Conservation (phyloP, 2,329 filamentous ascomycete genomes). For the Drechslerella dactyloides region DNA sequence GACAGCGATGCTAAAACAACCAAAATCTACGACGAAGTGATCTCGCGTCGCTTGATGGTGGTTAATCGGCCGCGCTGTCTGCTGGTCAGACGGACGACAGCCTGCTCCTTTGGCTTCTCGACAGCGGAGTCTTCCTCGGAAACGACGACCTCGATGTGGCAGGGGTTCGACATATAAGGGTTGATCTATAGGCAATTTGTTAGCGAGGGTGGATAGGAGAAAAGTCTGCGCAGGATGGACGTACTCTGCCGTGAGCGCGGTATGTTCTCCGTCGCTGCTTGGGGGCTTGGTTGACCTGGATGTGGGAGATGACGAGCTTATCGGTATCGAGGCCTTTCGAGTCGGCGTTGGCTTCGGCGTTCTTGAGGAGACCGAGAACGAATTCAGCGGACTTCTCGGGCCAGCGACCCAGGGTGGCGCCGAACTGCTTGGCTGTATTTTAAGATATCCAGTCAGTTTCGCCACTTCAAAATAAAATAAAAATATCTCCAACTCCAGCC, state of each 20-base stretch:
- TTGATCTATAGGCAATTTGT: conserved; percentile 74
- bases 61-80: conserved; percentile 82
- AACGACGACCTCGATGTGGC: conserved; percentile 99
- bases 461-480: neutral
- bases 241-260: conserved; percentile 99
- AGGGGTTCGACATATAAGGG: conserved; percentile 99
- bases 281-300: conserved; percentile 99
- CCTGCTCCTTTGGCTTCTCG: conserved; percentile 74
- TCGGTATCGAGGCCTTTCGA: conserved; percentile 96
- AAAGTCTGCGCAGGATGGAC: conserved; percentile 59
- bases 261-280: conserved; percentile 99
- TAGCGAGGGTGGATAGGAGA: conserved; percentile 11
- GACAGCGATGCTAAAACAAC: conserved; percentile 29
- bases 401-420: conserved; percentile 97
- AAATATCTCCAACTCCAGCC: neutral
- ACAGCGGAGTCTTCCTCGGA: conserved; percentile 97
- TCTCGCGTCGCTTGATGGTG: conserved; percentile 61
- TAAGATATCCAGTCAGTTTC: conserved; percentile 10
- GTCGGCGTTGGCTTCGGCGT: conserved; percentile 95
- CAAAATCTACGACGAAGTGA: conserved; percentile 63
- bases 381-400: conserved; percentile 99
- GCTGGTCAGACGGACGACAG: conserved; percentile 72
- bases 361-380: conserved; percentile 95
- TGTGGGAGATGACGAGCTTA: conserved; percentile 99
- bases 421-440: conserved; percentile 89